These are phyloP conservation scores for Leishmania guyanensis DNA, from an alignment of 208 protist species.

Conservation along the genomic window DNA sequence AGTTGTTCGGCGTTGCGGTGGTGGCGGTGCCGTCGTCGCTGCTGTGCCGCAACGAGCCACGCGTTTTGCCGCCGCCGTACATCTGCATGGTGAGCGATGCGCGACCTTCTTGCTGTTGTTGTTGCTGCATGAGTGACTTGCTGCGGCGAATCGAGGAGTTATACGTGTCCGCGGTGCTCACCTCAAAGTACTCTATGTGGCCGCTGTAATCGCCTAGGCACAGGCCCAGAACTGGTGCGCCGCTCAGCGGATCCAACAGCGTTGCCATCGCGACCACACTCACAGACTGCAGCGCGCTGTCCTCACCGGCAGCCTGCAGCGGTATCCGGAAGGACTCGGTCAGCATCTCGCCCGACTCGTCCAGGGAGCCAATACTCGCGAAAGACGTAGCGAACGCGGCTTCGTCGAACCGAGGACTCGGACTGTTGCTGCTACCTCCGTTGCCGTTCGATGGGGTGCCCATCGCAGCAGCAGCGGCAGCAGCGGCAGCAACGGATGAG, in stretches of 20 bases:
- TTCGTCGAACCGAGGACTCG: constrained; percentile 46
- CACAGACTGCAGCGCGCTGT: constrained; percentile 49
- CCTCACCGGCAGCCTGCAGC: constrained; percentile 24
- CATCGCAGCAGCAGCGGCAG: not conserved
- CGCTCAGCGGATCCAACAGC: constrained; percentile 74
- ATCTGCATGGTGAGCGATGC: constrained; percentile 7
- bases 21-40: constrained; percentile 32
- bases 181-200: constrained; percentile 82
- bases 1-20: constrained; percentile 24
- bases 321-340: constrained; percentile 33
- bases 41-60: constrained; percentile 16
- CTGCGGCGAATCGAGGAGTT: constrained; percentile 48
- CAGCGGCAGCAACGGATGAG: not conserved
- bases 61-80: constrained; percentile 13
- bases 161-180: constrained; percentile 46
- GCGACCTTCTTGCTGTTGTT: constrained; percentile 15
- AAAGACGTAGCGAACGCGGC: constrained; percentile 43
- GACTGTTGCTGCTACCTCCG: constrained; percentile 35
- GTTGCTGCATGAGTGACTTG: constrained; percentile 39
- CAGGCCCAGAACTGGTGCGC: constrained; percentile 61
- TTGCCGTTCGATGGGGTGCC: constrained; percentile 6
- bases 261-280: constrained; percentile 73
- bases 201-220: constrained; percentile 85
- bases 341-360: constrained; percentile 29
- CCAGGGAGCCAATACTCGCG: constrained; percentile 26